A percentile compares a stretch with the other conserved stretches of the same genome.
Evolutionary conservation across 495 filamentous ascomycete species (phyloP).

Genomic region (Hyaloscypha hepaticicola): DNA sequence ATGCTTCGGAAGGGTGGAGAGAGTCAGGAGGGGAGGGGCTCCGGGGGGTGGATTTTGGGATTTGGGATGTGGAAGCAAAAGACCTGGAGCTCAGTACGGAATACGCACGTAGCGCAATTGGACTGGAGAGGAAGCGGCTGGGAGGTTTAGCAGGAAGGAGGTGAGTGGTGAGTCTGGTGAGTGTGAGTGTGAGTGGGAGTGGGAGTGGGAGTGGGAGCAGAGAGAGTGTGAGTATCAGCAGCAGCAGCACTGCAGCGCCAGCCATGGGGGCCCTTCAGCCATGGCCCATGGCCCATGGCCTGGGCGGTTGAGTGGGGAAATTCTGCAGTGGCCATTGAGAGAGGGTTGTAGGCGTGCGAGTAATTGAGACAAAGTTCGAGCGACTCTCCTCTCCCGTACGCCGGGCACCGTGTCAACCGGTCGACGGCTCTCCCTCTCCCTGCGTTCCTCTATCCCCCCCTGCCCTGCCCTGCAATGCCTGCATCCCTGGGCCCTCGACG

Average conservation of each 20-base stretch:
- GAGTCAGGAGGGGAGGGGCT: background rate
- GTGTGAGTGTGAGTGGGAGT: background rate
- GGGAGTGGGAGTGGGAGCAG: background rate
- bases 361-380: background rate
- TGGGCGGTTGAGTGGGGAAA: background rate
- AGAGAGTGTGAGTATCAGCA: background rate
- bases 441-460: background rate
- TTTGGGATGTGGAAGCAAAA: no score
- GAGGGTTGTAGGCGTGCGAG: background rate
- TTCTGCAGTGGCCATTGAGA: background rate
- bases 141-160: background rate
- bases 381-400: background rate
- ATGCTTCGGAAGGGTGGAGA: background rate
- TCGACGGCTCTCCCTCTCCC: no score
- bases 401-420: background rate
- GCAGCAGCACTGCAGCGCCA: background rate
- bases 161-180: background rate
- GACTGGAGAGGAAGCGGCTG: background rate
- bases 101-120: no score
- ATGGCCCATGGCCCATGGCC: background rate
- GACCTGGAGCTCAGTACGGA: no score
- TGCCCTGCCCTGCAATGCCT: background rate
- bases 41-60: no score
- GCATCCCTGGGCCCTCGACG: slow-evolving; percentile 6
- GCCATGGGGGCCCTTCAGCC: no score